These are phyloP conservation scores for Drechslerella coelobrocha DNA, from an alignment of 2,329 filamentous ascomycete species.

Conservation along the genomic window DNA sequence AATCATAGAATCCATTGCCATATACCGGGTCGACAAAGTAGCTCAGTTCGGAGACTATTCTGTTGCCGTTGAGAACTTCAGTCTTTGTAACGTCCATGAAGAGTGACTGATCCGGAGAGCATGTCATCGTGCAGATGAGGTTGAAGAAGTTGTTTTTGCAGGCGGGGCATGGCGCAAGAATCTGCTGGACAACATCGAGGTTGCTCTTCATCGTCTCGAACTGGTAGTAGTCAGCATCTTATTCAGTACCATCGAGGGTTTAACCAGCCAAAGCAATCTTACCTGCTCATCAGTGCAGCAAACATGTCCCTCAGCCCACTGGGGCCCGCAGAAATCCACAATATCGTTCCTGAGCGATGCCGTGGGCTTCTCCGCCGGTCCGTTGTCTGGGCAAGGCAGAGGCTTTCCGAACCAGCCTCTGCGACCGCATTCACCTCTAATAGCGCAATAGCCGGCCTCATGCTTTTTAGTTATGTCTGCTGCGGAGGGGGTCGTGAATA, in stretches of 20 bases:
- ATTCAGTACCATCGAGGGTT: not conserved
- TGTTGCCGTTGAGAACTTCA: slow-evolving; percentile 64
- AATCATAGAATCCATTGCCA: slow-evolving; percentile 87
- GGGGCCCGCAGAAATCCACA: slow-evolving; percentile 81
- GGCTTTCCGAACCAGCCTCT: slow-evolving; percentile 88
- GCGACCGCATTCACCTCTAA: slow-evolving; percentile 74
- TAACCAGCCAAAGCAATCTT: slow-evolving; percentile 51
- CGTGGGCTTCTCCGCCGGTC: slow-evolving; percentile 75
- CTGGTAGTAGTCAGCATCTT: slow-evolving; percentile 59
- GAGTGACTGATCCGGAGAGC: slow-evolving; percentile 92
- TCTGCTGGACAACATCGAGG: slow-evolving; percentile 81
- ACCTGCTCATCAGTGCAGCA: slow-evolving; percentile 86
- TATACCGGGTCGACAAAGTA: slow-evolving; percentile 86
- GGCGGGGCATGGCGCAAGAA: slow-evolving; percentile 92
- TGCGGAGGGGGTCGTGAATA: slow-evolving; percentile 18
- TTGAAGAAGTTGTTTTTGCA: slow-evolving; percentile 99
- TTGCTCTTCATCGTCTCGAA: slow-evolving; percentile 81
- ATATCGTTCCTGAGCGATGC: slow-evolving; percentile 76
- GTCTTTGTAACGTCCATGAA: slow-evolving; percentile 91
- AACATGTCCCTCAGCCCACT: slow-evolving; percentile 83
- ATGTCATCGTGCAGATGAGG: slow-evolving; percentile 96
- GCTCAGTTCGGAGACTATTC: slow-evolving; percentile 84
- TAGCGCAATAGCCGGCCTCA: slow-evolving; percentile 54
- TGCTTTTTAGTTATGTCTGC: slow-evolving; percentile 53
- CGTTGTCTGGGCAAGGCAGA: slow-evolving; percentile 92